phyloP scores from a whole-genome alignment of 2,329 filamentous ascomycete species.

The Macroventuria anomochaeta region DNA sequence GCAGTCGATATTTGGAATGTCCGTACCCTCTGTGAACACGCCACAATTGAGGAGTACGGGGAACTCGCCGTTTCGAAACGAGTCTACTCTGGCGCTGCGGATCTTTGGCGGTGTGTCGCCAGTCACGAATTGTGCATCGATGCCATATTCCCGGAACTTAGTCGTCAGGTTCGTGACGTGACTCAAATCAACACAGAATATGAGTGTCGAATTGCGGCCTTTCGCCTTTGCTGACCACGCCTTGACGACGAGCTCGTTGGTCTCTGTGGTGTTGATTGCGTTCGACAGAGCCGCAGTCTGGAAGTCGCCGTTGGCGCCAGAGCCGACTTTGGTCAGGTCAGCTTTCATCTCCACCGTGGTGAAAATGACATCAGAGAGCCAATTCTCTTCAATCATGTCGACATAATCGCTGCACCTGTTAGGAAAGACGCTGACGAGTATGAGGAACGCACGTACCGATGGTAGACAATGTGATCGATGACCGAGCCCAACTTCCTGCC shows the following conservation, averaged over 20 bases:
- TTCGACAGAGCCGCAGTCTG: constrained; percentile 76
- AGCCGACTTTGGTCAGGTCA: constrained; percentile 75
- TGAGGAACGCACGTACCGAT: constrained; percentile 61
- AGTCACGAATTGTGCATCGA: constrained; percentile 88
- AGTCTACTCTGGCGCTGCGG: constrained; percentile 72
- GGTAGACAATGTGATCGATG: constrained; percentile 95
- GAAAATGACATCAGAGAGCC: constrained; percentile 90
- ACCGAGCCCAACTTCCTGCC: constrained; percentile 80
- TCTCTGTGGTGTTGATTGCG: constrained; percentile 79
- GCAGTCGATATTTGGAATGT: constrained; percentile 97
- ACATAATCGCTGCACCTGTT: constrained; percentile 63
- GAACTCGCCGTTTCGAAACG: constrained; percentile 77
- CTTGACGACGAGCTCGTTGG: constrained; percentile 84
- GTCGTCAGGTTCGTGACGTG: constrained; percentile 79
- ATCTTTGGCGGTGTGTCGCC: constrained; percentile 75
- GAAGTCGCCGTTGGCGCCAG: constrained; percentile 76
- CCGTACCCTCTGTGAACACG: constrained; percentile 95
- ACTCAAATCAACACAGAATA: constrained; percentile 90
- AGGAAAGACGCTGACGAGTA: not conserved
- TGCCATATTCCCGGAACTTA: constrained; percentile 76
- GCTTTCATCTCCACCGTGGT: constrained; percentile 87
- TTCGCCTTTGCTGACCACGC: constrained; percentile 82
- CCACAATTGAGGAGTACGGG: constrained; percentile 93
- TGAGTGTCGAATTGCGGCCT: constrained; percentile 80
- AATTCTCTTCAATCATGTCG: constrained; percentile 86